Evolutionary conservation across 257 asterid species (phyloP), one percentile per base, ranked within the genome.

Genomic region (Solanum dulcamara): DNA sequence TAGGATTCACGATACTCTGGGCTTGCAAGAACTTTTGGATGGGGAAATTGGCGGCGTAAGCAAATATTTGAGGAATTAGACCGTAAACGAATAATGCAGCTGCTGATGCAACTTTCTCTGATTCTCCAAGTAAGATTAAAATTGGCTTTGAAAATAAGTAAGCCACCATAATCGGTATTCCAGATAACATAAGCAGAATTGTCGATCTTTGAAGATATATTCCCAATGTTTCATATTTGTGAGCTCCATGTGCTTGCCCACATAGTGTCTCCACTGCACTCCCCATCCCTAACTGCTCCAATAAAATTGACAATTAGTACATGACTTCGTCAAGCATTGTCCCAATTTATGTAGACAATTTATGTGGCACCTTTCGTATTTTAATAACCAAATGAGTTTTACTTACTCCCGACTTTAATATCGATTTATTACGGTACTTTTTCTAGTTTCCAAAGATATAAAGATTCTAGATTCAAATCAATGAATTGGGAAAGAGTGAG

Each of bases 191-290:
- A n/a, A 89, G 88, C 22, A 89, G 87, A 40, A 89, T 67, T 1
- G 87, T 68, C 46, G 89, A 84, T 72, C 92, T 85, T 72, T 88
- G 90, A 57, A 90, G 48, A 74, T 88, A 90, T 6, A 88, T 80
- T 64, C 90, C 88, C 8, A 88, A 44, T 86, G 84, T 72, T 5
- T 83, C 88, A 40, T 86, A 77, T 37, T 83, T 86, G 38, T 72
- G 85, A 8, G 92, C 92, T 85, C 90, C 90, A 86, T 85, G 88
- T 74, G 90, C 92, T 1, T 88, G 92, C 1, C 89, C 92, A 83
- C 92, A 90, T 28, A 90, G 77, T 24, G 92, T 90, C 83, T 88
- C 89, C 20, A 83, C 86, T 7, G 88, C 90, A 86, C 92, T 90
- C 33, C 90, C 90, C 91, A 90, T 90, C 7, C 89, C 90, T 6